Evolutionary conservation across 129 eudicot species (phyloP).

Genomic region (Logfia minima): DNA sequence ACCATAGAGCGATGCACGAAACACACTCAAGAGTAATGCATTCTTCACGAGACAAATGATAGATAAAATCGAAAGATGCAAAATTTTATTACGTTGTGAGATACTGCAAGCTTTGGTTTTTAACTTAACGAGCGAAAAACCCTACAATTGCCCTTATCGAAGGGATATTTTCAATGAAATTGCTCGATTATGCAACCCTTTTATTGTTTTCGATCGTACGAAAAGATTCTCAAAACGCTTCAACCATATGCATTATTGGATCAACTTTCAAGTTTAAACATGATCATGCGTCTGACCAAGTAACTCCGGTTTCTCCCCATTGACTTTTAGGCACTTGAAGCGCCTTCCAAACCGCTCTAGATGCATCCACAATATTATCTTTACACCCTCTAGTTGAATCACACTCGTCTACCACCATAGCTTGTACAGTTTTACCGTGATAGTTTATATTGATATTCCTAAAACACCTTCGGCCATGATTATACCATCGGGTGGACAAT

Average conservation of each 20-base stretch:
- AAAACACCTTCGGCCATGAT: constrained; percentile 25
- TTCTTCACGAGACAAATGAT: neutral
- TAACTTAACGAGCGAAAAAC: neutral
- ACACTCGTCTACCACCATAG: constrained; percentile 34
- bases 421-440: constrained; percentile 11
- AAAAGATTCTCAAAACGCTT: neutral
- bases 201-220: neutral
- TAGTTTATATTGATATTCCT: constrained; percentile 18
- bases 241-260: neutral
- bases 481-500: constrained; percentile 35
- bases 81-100: neutral
- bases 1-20: too few relatives aligned
- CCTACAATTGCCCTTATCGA: too few relatives aligned
- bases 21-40: too few relatives aligned
- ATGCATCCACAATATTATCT: constrained; percentile 14
- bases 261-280: neutral
- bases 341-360: constrained; percentile 32
- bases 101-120: neutral
- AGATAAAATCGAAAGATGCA: too few relatives aligned
- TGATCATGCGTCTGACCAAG: constrained; percentile 34
- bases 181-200: neutral
- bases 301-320: constrained; percentile 24
- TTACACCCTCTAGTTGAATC: constrained; percentile 29
- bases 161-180: neutral
- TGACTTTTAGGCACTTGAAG: constrained; percentile 21